phyloP scores from a whole-genome alignment of 1,284 basidiomycete species.

The Pisolithus thermaeus region DNA sequence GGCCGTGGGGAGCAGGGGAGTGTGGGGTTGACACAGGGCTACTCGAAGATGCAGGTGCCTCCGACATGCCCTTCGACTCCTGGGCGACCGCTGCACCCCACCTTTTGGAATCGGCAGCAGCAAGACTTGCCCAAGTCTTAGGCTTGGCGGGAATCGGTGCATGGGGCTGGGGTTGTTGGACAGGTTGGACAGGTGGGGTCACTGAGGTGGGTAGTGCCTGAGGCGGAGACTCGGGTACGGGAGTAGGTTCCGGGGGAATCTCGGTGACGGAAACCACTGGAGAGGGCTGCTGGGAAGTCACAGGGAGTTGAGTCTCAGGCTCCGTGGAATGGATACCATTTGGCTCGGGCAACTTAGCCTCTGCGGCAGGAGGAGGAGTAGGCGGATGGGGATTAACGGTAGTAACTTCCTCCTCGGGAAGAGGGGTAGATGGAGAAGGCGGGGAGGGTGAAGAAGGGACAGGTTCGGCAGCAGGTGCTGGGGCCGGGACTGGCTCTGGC shows the following conservation, averaged over 20 bases:
- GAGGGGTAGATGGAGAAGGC: constrained; percentile 24
- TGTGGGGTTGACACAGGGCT: constrained; percentile 42
- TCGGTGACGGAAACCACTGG: constrained; percentile 31
- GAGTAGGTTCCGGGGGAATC: constrained; percentile 38
- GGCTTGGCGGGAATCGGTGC: constrained; percentile 48
- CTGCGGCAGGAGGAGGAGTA: constrained; percentile 21
- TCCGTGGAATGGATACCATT: constrained; percentile 26
- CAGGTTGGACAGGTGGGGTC: constrained; percentile 27
- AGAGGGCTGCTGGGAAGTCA: constrained; percentile 26
- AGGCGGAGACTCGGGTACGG: constrained; percentile 28
- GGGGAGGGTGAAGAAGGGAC: constrained; percentile 28
- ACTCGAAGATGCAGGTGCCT: constrained; percentile 43
- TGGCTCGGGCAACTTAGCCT: constrained; percentile 20
- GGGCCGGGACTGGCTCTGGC: constrained; percentile 13
- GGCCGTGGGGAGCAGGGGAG: constrained; percentile 41
- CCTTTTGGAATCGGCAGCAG: constrained; percentile 71
- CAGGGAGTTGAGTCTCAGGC: constrained; percentile 26
- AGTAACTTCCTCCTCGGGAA: constrained; percentile 31
- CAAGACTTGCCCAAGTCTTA: constrained; percentile 89
- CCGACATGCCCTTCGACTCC: constrained; percentile 66
- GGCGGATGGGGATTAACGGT: constrained; percentile 27
- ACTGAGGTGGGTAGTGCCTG: constrained; percentile 32
- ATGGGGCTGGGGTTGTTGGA: constrained; percentile 17
- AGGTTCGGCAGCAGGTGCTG: constrained; percentile 16
- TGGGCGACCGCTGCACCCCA: constrained; percentile 76